Evolutionary conservation across 192 early-diverging fungal species (phyloP).

Genomic region (Entomortierella lignicola): DNA sequence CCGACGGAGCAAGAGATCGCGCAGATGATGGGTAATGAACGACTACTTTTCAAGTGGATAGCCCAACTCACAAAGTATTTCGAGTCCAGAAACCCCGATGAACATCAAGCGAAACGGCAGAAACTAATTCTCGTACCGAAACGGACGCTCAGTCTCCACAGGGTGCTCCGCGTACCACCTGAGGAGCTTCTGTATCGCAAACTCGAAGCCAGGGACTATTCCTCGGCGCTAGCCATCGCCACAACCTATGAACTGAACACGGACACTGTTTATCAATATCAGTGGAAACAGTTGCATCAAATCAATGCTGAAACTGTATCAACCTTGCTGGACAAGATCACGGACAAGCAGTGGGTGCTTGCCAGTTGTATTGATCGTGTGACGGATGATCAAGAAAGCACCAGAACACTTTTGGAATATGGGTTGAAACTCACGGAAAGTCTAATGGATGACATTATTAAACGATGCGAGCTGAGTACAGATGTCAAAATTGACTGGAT

Average conservation of each 20-base stretch:
- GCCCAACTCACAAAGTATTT: constrained; percentile 35
- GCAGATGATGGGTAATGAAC: constrained; percentile 49
- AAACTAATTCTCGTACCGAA: constrained; percentile 51
- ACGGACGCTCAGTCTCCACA: constrained; percentile 41
- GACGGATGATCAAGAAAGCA: constrained; percentile 35
- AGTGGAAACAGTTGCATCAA: constrained; percentile 58
- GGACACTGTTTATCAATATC: constrained; percentile 73
- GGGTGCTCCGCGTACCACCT: constrained; percentile 57
- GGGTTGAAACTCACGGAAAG: constrained; percentile 65
- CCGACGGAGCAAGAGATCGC: constrained; percentile 45
- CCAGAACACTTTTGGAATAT: constrained; percentile 60
- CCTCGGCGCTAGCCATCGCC: constrained; percentile 68
- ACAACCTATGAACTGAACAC: constrained; percentile 59
- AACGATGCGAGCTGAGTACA: constrained; percentile 23
- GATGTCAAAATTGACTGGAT: constrained; percentile 38
- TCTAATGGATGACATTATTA: constrained; percentile 56
- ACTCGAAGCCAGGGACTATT: constrained; percentile 62
- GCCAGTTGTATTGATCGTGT: constrained; percentile 58
- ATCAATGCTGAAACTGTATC: constrained; percentile 38
- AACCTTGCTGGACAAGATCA: constrained; percentile 59
- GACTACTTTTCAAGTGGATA: constrained; percentile 40
- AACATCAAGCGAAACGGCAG: constrained; percentile 37
- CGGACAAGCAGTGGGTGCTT: constrained; percentile 72
- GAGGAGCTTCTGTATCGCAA: constrained; percentile 66
- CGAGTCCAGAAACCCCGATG: constrained; percentile 4